phyloP scores from a whole-genome alignment of 202 grass and related monocot genomes.

The Digitaria exilis region DNA sequence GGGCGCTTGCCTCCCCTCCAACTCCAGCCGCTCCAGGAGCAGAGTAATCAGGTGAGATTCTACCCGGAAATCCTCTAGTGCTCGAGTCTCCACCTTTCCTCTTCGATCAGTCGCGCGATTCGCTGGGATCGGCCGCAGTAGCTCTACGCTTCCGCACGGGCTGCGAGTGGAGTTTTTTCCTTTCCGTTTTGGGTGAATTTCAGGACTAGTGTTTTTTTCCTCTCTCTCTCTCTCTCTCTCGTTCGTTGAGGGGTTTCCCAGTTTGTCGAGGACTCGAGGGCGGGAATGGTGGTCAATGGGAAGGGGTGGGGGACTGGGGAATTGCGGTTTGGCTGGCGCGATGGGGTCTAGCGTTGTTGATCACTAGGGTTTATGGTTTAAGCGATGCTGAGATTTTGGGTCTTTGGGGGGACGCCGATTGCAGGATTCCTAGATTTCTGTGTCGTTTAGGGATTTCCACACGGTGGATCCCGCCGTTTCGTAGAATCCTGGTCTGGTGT shows the following conservation, averaged over 20 bases:
- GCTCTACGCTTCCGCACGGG: not conserved
- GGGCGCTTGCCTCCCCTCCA: too few species aligned
- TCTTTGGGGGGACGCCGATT: not conserved
- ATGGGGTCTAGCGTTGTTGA: conserved; percentile 30
- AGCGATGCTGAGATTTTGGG: not conserved
- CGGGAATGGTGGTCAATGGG: not conserved
- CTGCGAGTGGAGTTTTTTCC: not conserved
- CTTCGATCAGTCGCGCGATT: not conserved
- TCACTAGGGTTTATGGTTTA: conserved; percentile 44
- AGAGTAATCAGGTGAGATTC: not conserved
- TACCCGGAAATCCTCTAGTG: not conserved
- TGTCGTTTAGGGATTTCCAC: not conserved
- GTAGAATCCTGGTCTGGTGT: not conserved
- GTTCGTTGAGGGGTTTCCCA: not conserved
- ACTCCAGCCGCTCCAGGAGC: too few species aligned
- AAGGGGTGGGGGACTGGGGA: not conserved
- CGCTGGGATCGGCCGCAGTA: not conserved
- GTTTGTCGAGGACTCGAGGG: too few species aligned
- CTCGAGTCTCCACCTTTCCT: not conserved
- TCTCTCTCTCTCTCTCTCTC: too few species aligned
- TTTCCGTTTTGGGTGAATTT: not conserved
- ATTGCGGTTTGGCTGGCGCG: not conserved
- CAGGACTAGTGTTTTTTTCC: too few species aligned
- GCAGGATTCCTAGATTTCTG: not conserved
- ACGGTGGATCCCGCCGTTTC: not conserved